These are phyloP conservation scores for Trypanosoma caninum DNA, from an alignment of 208 protist genomes.

Conservation along the genomic window DNA sequence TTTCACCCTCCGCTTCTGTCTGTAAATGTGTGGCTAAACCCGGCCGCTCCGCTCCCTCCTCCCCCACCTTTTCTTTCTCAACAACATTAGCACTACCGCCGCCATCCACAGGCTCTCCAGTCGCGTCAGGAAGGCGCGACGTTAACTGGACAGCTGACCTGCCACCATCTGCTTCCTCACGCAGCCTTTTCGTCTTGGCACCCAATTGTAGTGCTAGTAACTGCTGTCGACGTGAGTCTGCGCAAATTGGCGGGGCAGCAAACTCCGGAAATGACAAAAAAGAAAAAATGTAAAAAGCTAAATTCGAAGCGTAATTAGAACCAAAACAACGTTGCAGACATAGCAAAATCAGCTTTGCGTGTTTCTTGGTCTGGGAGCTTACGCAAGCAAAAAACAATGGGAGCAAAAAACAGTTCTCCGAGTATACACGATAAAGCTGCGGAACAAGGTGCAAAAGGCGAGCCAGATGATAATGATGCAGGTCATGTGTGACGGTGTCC, in stretches of 20 bases:
- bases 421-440: constrained; percentile 47
- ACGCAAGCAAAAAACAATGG: constrained; percentile 69
- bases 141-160: background rate
- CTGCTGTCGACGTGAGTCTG: background rate
- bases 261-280: constrained; percentile 58
- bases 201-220: background rate
- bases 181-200: background rate
- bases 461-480: constrained; percentile 63
- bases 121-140: background rate
- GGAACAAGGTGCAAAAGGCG: constrained; percentile 65
- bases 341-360: constrained; percentile 35
- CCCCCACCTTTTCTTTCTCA: background rate
- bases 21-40: background rate
- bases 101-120: background rate
- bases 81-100: too few species aligned
- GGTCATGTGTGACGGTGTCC: constrained; percentile 27
- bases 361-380: constrained; percentile 31
- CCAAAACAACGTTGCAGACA: constrained; percentile 40
- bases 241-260: background rate
- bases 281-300: constrained; percentile 36
- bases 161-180: background rate
- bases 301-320: background rate
- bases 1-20: constrained; percentile 1
- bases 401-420: constrained; percentile 47
- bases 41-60: background rate